phyloP scores from a whole-genome alignment of 2,329 filamentous ascomycete species.

The Paraphoma sp. region DNA sequence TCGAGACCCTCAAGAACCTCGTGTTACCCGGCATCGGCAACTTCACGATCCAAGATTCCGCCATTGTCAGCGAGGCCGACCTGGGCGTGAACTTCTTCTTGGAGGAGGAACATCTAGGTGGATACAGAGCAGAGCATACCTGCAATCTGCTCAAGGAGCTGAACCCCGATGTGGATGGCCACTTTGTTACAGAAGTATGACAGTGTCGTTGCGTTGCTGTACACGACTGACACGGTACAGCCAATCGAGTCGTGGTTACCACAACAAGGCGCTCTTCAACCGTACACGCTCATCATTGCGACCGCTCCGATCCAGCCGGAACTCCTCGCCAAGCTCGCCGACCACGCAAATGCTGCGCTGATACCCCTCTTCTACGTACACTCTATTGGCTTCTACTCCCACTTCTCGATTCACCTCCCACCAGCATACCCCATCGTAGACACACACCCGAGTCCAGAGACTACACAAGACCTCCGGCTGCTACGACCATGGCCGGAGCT shows the following conservation, averaged over 20 bases:
- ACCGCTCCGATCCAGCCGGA: slow-evolving; percentile 64
- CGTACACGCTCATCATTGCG: slow-evolving; percentile 67
- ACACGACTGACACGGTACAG: slow-evolving; percentile 34
- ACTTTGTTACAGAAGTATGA: slow-evolving; percentile 66
- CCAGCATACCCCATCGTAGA: slow-evolving; percentile 91
- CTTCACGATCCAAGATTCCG: slow-evolving; percentile 88
- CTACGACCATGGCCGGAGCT: slow-evolving; percentile 88
- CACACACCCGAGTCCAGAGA: slow-evolving; percentile 88
- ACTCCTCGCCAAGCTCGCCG: slow-evolving; percentile 58
- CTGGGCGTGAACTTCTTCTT: slow-evolving; percentile 98
- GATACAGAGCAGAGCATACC: slow-evolving; percentile 78
- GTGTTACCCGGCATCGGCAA: slow-evolving; percentile 88
- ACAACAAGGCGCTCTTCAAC: slow-evolving; percentile 48
- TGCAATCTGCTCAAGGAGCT: slow-evolving; percentile 81
- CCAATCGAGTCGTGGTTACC: slow-evolving; percentile 54
- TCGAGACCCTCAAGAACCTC: slow-evolving; percentile 96
- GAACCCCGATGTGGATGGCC: slow-evolving; percentile 88
- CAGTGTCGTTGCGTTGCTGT: background rate
- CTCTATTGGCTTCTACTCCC: slow-evolving; percentile 90
- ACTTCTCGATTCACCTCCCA: slow-evolving; percentile 80
- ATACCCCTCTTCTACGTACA: slow-evolving; percentile 83
- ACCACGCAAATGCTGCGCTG: slow-evolving; percentile 61
- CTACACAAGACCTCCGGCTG: slow-evolving; percentile 83
- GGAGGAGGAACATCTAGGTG: slow-evolving; percentile 77
- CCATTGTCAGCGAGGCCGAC: slow-evolving; percentile 78